Base-by-base conservation (phyloP, 306 rosid genomes). In the Cucurbita argyrosperma region DNA sequence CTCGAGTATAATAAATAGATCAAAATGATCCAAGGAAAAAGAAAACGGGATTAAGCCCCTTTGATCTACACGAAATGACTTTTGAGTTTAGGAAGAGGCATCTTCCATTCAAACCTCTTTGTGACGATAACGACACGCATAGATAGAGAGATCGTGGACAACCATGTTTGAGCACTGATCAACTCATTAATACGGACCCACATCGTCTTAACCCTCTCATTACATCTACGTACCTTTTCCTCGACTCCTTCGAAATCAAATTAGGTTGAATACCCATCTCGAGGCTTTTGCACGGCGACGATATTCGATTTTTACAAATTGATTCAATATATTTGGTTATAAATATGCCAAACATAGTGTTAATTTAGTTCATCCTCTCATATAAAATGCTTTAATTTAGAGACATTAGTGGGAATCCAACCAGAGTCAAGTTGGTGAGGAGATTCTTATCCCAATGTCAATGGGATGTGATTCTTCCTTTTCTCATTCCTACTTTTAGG, bases 361-460 rank as follows among this genome's bases (percentile, higher is more conserved):
- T 38, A 30, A 30, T 47, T 62, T 53, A 0, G 38, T 4, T 10
- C 38, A 42, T 0, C 5, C 14, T 43, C 16, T 43, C 53, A 43
- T 42, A 43, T 67, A 21, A 67, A 46, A 15, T 67, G 15, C 37
- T 10, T 18, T 65, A 11, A 40, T 67, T 67, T 67, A 46, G 40
- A 46, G 55, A 39, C 37, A 45, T 26, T 45, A 45, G 54, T 66
- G 74, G 42, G 49, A 68, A 68, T 68, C 57, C 56, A 47, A 23
- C 40, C 47, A 23, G 74, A 68, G 38, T 23, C 57, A 47, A 66
- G 7, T 47, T 68, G 74, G 21, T 23, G 74, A 23, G 4, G 21
- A 68, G 56, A 68, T 68, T 68, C 57, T 68, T 68, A 68, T 68
- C 56, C 56, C 57, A 68, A 68, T 11, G 57, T 26, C 43, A 68